A percentile compares a stretch with the other conserved stretches of the same genome.
phyloP scores from a whole-genome alignment of 2,329 filamentous ascomycete genomes.

The Metarhizium robertsii region DNA sequence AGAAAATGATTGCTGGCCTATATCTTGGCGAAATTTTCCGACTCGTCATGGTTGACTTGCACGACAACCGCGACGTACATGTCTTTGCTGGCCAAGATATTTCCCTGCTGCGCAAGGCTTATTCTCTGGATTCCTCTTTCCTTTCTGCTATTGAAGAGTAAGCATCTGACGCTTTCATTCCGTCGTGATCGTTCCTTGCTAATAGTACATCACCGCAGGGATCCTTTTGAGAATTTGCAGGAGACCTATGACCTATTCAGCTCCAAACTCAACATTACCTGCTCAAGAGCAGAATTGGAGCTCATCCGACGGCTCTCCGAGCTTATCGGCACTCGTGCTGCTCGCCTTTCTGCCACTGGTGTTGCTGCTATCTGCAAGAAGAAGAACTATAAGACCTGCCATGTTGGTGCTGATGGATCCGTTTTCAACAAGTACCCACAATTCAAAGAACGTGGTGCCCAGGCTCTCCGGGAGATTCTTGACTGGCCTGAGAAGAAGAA shows the following conservation, averaged over 20 bases:
- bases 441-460: conserved; percentile 87
- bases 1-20: conserved; percentile 95
- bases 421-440: conserved; percentile 99
- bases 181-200: not conserved
- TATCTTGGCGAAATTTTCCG: conserved; percentile 95
- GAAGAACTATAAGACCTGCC: conserved; percentile 79
- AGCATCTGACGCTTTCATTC: conserved; percentile 17
- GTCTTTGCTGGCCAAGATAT: conserved; percentile 84
- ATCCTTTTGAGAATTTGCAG: conserved; percentile 89
- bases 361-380: conserved; percentile 95
- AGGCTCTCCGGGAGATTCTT: conserved; percentile 86
- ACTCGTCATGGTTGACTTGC: conserved; percentile 72
- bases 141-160: conserved; percentile 84
- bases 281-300: conserved; percentile 73
- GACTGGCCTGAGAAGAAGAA: conserved; percentile 72
- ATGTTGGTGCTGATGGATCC: conserved; percentile 92
- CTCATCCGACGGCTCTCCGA: conserved; percentile 83
- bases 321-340: conserved; percentile 88
- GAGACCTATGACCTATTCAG: conserved; percentile 80
- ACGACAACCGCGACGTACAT: conserved; percentile 64
- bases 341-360: conserved; percentile 86
- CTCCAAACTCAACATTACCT: conserved; percentile 61
- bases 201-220: conserved; percentile 36
- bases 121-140: conserved; percentile 88
- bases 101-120: conserved; percentile 70